Evolutionary conservation across 202 grass and related monocot species (phyloP).

Genomic region (Brachypodium distachyon): DNA sequence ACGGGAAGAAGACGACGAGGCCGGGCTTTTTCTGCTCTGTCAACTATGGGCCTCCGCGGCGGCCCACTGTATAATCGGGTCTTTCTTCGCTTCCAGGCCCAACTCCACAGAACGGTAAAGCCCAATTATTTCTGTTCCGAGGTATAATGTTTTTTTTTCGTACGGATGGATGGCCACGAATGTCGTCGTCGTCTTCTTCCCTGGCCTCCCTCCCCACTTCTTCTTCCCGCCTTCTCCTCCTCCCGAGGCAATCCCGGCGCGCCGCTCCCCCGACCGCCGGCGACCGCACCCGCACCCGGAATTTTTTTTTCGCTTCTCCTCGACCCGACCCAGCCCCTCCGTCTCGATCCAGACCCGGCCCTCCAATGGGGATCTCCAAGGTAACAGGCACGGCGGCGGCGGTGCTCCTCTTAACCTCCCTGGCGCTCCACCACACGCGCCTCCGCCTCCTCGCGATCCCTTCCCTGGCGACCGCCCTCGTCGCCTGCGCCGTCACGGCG

Average conservation of each 20-base stretch:
- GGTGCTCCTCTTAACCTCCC: slow-evolving; percentile 40
- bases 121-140: too few relatives aligned
- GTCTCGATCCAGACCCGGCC: background rate
- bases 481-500: slow-evolving; percentile 46
- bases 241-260: background rate
- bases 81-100: too few relatives aligned
- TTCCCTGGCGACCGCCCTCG: slow-evolving; percentile 30
- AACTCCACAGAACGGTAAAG: too few relatives aligned
- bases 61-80: too few relatives aligned
- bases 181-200: too few relatives aligned
- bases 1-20: too few relatives aligned
- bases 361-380: slow-evolving; percentile 82
- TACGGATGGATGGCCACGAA: too few relatives aligned
- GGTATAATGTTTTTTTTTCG: too few relatives aligned
- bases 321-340: background rate
- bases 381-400: slow-evolving; percentile 40
- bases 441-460: slow-evolving; percentile 27
- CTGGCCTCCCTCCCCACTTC: background rate
- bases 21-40: too few relatives aligned
- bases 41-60: too few relatives aligned
- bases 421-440: too few relatives aligned
- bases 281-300: background rate
- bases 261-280: background rate
- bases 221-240: background rate
- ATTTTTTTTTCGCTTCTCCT: too few relatives aligned